phyloP scores from a whole-genome alignment of 2,329 filamentous ascomycete genomes.

The Calonectria pteridis region DNA sequence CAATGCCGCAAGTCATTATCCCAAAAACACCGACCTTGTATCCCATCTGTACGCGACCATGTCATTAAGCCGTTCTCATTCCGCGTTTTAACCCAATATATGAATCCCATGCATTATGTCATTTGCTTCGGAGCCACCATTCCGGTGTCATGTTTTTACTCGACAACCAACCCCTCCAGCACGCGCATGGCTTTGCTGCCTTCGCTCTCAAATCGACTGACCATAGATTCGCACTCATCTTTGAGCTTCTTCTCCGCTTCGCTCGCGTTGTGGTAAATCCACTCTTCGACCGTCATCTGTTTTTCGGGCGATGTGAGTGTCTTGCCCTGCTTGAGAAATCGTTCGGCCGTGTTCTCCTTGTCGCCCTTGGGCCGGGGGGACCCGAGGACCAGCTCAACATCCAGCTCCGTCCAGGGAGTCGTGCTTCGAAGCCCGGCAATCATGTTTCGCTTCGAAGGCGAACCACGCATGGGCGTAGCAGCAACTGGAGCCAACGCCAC shows the following conservation, averaged over 20 bases:
- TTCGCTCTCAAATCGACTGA: constrained; percentile 85
- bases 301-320: constrained; percentile 82
- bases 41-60: constrained; percentile 4
- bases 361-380: constrained; percentile 56
- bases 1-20: constrained; percentile 20
- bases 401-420: constrained; percentile 77
- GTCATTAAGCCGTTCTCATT: constrained; percentile 22
- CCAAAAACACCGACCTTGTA: constrained; percentile 24
- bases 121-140: background rate
- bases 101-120: constrained; percentile 9
- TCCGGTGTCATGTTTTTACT: constrained; percentile 48
- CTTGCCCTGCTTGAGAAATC: constrained; percentile 66
- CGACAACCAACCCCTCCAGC: constrained; percentile 78
- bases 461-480: constrained; percentile 63
- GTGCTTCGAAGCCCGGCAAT: constrained; percentile 68
- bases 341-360: constrained; percentile 65
- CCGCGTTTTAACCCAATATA: constrained; percentile 1
- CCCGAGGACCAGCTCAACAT: constrained; percentile 80
- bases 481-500: constrained; percentile 60
- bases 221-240: constrained; percentile 84
- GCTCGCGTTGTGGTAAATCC: constrained; percentile 86
- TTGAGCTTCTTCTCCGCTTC: constrained; percentile 84
- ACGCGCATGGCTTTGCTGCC: constrained; percentile 82
- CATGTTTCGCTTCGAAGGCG: constrained; percentile 73
- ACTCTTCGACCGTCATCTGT: constrained; percentile 93